Base-by-base conservation (phyloP, 148 eudicot species). In the Rhododendron molle region DNA sequence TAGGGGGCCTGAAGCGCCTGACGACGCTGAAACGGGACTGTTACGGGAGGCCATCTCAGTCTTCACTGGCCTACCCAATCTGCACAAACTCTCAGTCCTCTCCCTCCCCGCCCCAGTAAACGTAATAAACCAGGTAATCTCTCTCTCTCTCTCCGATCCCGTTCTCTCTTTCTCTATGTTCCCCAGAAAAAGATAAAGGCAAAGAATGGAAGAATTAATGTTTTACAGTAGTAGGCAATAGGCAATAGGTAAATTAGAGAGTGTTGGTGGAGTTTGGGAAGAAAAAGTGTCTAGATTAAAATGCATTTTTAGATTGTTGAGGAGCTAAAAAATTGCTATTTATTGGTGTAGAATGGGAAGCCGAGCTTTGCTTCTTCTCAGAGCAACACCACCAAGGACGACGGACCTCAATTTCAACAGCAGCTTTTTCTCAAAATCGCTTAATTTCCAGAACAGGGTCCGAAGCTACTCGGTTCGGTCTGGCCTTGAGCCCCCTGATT, bases 401-500 rank as follows among this genome's bases (percentile, higher is more conserved):
- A 9, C 30, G 14, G 44, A 28, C 30, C 54, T 85, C 79, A 52
- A 60, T 76, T 84, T 40, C 85, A 72, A 56, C 72, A 78, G 67
- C 86, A 16, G 82, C 21, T 83, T 77, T 81, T 86, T 44, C 26
- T 60, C 86, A 69, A 73, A 76, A 49, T 72, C 67, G 32, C 44
- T 32, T 73, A 18, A 26, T 20, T 20, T 7, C 0, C 79, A 72
- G 16, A 65, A 76, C 54, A 40, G 74, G 14, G 76, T 44, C 21
- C 87, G 86, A 34, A 85, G 76, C 81, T 88, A 72, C 73, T 81
- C 90, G 4, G 87, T 30, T 28, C 76, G 76, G 18, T 91, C 90
- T n/a, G 80, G 76, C 60, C 91, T 94, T 52, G 92, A 93, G 54
- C 92, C 98, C 44, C 96, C 98, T 23, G 89, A 97, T 90, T 94